Conservation (phyloP, 148 eudicot species). For the Silene latifolia region DNA sequence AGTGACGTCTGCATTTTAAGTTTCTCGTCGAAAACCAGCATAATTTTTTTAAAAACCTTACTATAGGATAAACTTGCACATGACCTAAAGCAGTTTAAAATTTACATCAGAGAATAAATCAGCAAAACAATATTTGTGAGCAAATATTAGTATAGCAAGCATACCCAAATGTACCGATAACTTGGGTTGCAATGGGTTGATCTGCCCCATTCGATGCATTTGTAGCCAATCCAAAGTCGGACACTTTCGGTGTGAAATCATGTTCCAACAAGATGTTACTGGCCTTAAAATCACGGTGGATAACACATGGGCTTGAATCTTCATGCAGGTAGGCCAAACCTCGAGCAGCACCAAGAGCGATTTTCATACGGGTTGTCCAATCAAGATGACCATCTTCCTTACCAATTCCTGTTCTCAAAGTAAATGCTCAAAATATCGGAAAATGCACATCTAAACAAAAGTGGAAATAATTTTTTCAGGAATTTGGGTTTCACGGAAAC, state of each 20-base stretch:
- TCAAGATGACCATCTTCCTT: slow-evolving; percentile 69
- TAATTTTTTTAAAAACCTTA: too few relatives aligned
- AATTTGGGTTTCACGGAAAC: too few relatives aligned
- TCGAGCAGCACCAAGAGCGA: slow-evolving; percentile 92
- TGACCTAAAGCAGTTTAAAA: neutral
- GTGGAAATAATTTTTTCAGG: too few relatives aligned
- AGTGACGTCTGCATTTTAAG: too few relatives aligned
- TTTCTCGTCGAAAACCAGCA: neutral
- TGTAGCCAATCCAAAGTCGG: slow-evolving; percentile 92
- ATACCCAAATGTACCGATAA: slow-evolving; percentile 98
- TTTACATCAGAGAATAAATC: too few relatives aligned
- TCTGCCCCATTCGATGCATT: slow-evolving; percentile 63
- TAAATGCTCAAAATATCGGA: neutral
- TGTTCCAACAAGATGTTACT: slow-evolving; percentile 92
- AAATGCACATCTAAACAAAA: neutral
- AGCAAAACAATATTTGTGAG: neutral
- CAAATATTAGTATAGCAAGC: slow-evolving; percentile 10
- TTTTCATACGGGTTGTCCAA: slow-evolving; percentile 83
- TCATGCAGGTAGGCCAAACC: slow-evolving; percentile 96
- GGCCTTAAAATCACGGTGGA: slow-evolving; percentile 95
- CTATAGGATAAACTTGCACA: too few relatives aligned
- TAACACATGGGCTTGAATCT: slow-evolving; percentile 96
- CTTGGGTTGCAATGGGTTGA: slow-evolving; percentile 82
- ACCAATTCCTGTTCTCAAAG: slow-evolving; percentile 43
- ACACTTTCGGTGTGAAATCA: slow-evolving; percentile 94